These are phyloP conservation scores for Beauveria varroae DNA, from an alignment of 2,329 filamentous ascomycete genomes.

Conservation along the genomic window DNA sequence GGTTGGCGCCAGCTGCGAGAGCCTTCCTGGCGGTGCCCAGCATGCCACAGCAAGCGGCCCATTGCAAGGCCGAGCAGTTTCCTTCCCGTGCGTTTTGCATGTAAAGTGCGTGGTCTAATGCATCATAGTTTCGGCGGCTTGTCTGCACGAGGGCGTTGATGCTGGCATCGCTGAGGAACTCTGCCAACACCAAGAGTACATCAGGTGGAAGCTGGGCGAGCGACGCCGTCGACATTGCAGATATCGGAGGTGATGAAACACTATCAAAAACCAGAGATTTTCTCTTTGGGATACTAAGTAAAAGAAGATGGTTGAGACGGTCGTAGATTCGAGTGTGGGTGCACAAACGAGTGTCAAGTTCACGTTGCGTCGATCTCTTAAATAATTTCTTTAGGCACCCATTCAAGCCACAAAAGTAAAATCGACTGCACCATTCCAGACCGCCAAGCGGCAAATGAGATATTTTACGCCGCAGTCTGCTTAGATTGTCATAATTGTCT, in stretches of 20 bases:
- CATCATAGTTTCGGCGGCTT: background rate
- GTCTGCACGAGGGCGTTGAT: background rate
- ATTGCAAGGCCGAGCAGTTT: background rate
- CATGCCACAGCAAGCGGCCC: background rate
- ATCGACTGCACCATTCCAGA: no score
- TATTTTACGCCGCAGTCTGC: no score
- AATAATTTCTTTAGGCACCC: no score
- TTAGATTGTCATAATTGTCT: no score
- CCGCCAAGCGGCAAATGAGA: no score
- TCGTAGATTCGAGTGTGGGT: background rate
- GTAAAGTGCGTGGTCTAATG: background rate
- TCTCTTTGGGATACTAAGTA: background rate
- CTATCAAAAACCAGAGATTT: background rate
- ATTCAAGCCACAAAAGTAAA: no score
- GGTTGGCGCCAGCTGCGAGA: background rate
- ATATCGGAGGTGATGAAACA: background rate
- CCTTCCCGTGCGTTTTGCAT: background rate
- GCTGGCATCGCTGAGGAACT: background rate
- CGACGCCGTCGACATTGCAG: background rate
- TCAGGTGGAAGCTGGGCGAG: background rate
- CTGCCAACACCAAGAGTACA: background rate
- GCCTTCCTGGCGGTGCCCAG: background rate
- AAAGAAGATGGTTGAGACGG: background rate
- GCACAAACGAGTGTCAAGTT: background rate
- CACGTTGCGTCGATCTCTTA: no score